These are phyloP conservation scores for Sedum album DNA, from an alignment of 164 flowering plant genomes.

Conservation along the genomic window DNA sequence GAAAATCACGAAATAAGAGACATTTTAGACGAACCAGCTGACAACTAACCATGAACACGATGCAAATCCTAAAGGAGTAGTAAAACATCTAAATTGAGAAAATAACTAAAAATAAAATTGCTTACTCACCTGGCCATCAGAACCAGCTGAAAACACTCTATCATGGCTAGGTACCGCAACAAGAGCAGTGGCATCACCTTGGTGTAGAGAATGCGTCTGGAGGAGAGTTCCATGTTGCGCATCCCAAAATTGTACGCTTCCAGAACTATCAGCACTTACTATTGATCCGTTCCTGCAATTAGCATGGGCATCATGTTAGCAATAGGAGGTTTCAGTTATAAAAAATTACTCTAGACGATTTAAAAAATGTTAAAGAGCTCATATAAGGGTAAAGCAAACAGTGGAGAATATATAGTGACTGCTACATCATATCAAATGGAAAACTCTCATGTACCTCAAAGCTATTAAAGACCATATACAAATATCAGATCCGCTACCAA, in stretches of 20 bases:
- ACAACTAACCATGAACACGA: too few species aligned
- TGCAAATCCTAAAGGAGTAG: too few species aligned
- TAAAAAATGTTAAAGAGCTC: too few species aligned
- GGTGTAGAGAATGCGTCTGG: constrained; percentile 71
- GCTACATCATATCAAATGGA: not conserved
- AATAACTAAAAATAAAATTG: not conserved
- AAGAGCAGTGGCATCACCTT: constrained; percentile 87
- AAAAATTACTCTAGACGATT: too few species aligned
- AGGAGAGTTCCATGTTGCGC: constrained; percentile 70
- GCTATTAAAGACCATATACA: constrained; percentile 88
- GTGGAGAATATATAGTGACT: too few species aligned
- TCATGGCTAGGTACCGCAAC: constrained; percentile 73
- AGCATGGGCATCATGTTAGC: constrained; percentile 5
- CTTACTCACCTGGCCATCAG: constrained; percentile 83
- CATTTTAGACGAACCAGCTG: not conserved
- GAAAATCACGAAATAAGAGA: constrained; percentile 16
- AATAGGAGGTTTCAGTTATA: too few species aligned
- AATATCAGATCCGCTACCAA: constrained; percentile 54
- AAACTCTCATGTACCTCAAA: constrained; percentile 42
- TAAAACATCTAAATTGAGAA: not conserved
- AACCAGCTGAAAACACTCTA: constrained; percentile 87
- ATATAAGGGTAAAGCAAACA: too few species aligned
- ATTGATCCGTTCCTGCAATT: constrained; percentile 67
- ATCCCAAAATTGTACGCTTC: constrained; percentile 92
- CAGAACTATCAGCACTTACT: constrained; percentile 91